Evolutionary conservation across 345 rosid genomes (phyloP), one percentile per base, ranked within the genome.

Genomic region (Mangifera indica): DNA sequence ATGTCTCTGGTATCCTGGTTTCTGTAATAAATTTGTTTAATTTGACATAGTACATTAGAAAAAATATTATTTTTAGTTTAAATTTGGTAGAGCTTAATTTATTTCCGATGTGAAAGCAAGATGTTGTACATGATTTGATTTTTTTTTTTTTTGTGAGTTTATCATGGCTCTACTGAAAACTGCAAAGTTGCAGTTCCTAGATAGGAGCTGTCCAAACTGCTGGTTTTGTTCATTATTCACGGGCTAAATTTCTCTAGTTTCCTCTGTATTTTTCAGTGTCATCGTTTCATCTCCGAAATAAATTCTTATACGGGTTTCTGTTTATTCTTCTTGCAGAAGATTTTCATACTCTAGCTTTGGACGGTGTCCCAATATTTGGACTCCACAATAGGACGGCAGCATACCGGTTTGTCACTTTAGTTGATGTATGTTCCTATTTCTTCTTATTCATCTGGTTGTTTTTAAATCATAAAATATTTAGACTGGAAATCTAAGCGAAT

Each of bases 301-400:
- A 57, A 12, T 34, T 72, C 57, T 75, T 34, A 55, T 44, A 56
- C 4, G 53, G 25, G 9, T 63, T 58, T 64, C 13, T 45, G 48
- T 49, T 10, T 56, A 26, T 71, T 51, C 34, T 18, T 66, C 59
- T 72, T 72, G 61, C 91, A 95, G 99, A 95, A 86, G 87, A 72
- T 45, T 92, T 95, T 70, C 98, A 95, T 74, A 95, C 98, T 11
- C 84, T 95, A 66, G 98, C 97, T 52, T 63, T 95, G 78, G 98
- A 92, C 69, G 97, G 87, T 70, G 74, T 95, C 37, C 99, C 99
- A 0, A 77, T 85, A 62, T 87, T 95, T 63, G 97, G 97, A 65
- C 94, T 91, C 60, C 85, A 88, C 75, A 95, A 92, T 66, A 81
- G 97, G 73, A 80, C 93, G 32, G 86, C 99, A 46, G 99, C 99